Evolutionary conservation across 768 basidiomycete species (phyloP), one percentile per base, ranked within the genome.

Genomic region (Tylopilus vinaceipallidus): DNA sequence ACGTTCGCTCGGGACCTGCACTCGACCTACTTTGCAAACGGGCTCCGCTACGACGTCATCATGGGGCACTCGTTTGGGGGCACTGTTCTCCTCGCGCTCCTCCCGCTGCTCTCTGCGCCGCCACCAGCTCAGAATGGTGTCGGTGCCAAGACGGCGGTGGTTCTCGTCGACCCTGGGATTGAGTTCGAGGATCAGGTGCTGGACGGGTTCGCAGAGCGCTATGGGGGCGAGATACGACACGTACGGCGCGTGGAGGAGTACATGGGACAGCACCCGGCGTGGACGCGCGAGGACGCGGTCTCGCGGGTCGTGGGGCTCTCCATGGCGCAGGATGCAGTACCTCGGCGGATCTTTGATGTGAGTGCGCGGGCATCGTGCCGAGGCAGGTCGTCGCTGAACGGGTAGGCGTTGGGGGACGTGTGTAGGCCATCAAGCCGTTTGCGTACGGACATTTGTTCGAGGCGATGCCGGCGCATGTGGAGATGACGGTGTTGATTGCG

Each of bases 21-120:
- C 20, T 34, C 49, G 29, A 45, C 55, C 7, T 61, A 61, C 41
- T 49, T 61, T 26, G 34, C 52, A n/a, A 26, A 40, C 30, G 49
- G 50, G 12, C 23, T 34, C 27, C 27, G 37, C 8, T 61, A 53
- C 26, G 52, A 58, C 38, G 45, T 54, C 34, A 57, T 61, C 48
- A 36, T 60, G 19, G 59, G 52, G 8, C 56, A 54, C 40, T 61
- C 52, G 2, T 23, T 61, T 1, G 55, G 59, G 6, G 60, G 40
- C 11, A 45, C 39, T 4, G 42, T 58, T 19, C 14, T 32, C 1
- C 36, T 61, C 10, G 44, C 47, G 4, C 56, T 58, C 12, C 37
- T 61, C 16, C 41, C 49, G 6, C 32, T 58, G 10, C 39, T 58
- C 27, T 38, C 52, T 4, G 6, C 37, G 19, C 45, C 34, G 6